Percentiles rank a stretch among this genome's conserved stretches.
These are phyloP conservation scores for Cadophora luteo-olivacea DNA, from an alignment of 2,329 filamentous ascomycete species.

Conservation along the genomic window DNA sequence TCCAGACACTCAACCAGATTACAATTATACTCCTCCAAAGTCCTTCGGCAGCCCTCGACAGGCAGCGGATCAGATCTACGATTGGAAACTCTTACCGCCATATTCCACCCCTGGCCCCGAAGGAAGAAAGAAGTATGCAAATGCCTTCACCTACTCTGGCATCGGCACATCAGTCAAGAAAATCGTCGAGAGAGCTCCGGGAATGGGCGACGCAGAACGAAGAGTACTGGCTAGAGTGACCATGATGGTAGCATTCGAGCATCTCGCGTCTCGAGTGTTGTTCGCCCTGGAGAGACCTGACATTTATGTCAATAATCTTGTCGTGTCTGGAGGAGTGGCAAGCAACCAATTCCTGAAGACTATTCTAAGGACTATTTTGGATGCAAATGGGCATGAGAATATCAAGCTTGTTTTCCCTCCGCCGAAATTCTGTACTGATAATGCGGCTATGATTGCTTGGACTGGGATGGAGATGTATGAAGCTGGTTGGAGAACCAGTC, in stretches of 20 bases:
- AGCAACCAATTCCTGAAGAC: constrained; percentile 80
- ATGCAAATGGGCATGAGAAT: constrained; percentile 67
- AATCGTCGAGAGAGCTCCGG: constrained; percentile 52
- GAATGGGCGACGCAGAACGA: constrained; percentile 65
- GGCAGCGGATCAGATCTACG: constrained; percentile 54
- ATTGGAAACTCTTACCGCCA: constrained; percentile 75
- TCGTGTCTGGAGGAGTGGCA: constrained; percentile 90
- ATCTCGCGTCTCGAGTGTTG: constrained; percentile 77
- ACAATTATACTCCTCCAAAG: constrained; percentile 56
- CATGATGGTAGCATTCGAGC: constrained; percentile 87
- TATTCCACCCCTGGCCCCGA: constrained; percentile 59
- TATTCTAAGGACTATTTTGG: constrained; percentile 63
- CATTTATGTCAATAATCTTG: constrained; percentile 62
- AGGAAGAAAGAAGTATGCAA: constrained; percentile 41
- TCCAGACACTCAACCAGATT: constrained; percentile 49
- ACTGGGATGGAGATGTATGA: constrained; percentile 90
- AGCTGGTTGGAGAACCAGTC: constrained; percentile 70
- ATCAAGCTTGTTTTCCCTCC: constrained; percentile 78
- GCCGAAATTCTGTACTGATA: constrained; percentile 82
- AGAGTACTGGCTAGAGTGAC: constrained; percentile 72
- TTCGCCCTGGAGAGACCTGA: constrained; percentile 62
- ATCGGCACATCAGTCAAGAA: constrained; percentile 70
- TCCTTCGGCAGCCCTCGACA: constrained; percentile 57
- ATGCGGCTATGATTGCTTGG: constrained; percentile 98
- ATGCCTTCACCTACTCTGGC: constrained; percentile 76